Base-by-base conservation (phyloP, 805 yeast species). In the Nakazawaea ernobii region DNA sequence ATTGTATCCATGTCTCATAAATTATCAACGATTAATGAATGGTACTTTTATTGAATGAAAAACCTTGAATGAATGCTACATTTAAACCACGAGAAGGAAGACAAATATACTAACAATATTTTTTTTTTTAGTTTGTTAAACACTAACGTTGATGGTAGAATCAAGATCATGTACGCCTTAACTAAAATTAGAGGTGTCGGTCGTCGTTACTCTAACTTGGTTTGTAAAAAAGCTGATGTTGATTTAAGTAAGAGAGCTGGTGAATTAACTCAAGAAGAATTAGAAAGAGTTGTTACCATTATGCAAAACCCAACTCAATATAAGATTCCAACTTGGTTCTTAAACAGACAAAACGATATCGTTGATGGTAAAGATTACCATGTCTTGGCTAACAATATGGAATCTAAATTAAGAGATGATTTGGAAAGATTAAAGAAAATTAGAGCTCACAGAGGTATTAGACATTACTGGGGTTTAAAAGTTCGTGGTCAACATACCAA, bases 401-500 rank as follows among this genome's bases (percentile, higher is more conserved):
- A 95, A 81, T 87, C 96, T 67, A 94, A 94, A 82, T 87, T 94
- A 77, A 94, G 99, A 88, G 99, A 94, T 73, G 99, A 94, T 73
- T 82, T 94, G 75, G 99, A 94, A 83, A 92, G 98, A 85, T 83
- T 94, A 78, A 95, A 95, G 96, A 94, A 94, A 82, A 94, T 95
- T 86, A 95, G 99, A 85, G 81, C 98, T 71, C 99, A 94, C 94
- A 84, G 98, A 80, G 99, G 99, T 92, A 86, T 94, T 77, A 90
- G 99, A 86, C 99, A 94, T 84, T 91, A 84, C 92, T 94, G 97
- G 98, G 97, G 97, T 75, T 82, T 94, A 75, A 94, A 94, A 83
- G 99, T 95, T 77, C 90, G 99, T 85, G 99, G 99, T 81, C 99
- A 94, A 84, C 99, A 94, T 83, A 94, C 99, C 85, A 94, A 94